These are phyloP conservation scores for Blastobotrys americana DNA, from an alignment of 805 yeast genomes.

Conservation along the genomic window DNA sequence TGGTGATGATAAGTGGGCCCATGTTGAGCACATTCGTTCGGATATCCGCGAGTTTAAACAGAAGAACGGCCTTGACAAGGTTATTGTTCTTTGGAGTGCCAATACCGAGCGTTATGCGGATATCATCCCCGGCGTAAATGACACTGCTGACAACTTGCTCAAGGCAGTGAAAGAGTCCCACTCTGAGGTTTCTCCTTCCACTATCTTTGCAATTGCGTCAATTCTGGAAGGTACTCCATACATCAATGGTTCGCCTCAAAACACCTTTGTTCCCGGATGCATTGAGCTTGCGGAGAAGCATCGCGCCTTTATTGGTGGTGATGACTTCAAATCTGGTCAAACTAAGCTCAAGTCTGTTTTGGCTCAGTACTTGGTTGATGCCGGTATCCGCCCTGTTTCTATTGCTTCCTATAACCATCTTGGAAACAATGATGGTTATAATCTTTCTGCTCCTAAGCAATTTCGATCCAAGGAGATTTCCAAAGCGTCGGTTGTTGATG, in stretches of 20 bases:
- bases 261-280: slow-evolving; percentile 94
- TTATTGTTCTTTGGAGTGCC: slow-evolving; percentile 92
- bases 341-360: slow-evolving; percentile 93
- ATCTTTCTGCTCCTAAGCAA: slow-evolving; percentile 84
- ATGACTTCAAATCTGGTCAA: slow-evolving; percentile 95
- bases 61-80: slow-evolving; percentile 69
- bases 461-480: slow-evolving; percentile 94
- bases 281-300: slow-evolving; percentile 79
- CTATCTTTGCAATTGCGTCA: slow-evolving; percentile 89
- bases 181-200: slow-evolving; percentile 81
- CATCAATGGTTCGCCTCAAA: slow-evolving; percentile 95
- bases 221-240: slow-evolving; percentile 84
- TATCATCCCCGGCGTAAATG: slow-evolving; percentile 71
- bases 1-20: slow-evolving; percentile 73
- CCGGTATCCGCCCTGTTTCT: slow-evolving; percentile 91
- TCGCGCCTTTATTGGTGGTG: slow-evolving; percentile 83
- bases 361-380: slow-evolving; percentile 93
- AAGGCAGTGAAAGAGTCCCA: slow-evolving; percentile 70
- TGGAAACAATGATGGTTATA: slow-evolving; percentile 94
- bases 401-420: slow-evolving; percentile 94
- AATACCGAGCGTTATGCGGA: slow-evolving; percentile 92
- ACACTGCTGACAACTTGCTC: slow-evolving; percentile 74
- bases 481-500: slow-evolving; percentile 88
- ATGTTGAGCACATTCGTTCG: slow-evolving; percentile 75
- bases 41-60: slow-evolving; percentile 76